These are phyloP conservation scores for Hypoxylon subgilvum DNA, from an alignment of 495 filamentous ascomycete genomes.

Conservation along the genomic window DNA sequence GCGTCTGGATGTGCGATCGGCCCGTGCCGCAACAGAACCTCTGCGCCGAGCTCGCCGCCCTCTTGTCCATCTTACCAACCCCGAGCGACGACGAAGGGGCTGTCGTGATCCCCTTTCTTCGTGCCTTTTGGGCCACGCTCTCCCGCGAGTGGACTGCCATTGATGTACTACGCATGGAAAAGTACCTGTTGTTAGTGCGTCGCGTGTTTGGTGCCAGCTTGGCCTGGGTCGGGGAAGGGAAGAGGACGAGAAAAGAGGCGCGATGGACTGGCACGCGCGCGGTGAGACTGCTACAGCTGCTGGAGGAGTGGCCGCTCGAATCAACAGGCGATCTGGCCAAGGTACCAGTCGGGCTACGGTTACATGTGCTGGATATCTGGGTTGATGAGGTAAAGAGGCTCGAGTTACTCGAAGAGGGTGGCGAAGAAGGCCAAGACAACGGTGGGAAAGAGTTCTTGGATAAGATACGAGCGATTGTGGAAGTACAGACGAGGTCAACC, in stretches of 20 bases:
- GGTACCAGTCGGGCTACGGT: slow-evolving; percentile 79
- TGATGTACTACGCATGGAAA: slow-evolving; percentile 87
- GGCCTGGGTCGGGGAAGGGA: slow-evolving; percentile 56
- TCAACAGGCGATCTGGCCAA: slow-evolving; percentile 45
- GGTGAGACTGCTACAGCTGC: slow-evolving; percentile 47
- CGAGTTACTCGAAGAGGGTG: slow-evolving; percentile 56
- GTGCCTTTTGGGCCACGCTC: slow-evolving; percentile 91
- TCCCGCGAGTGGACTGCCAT: slow-evolving; percentile 79
- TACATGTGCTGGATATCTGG: slow-evolving; percentile 91
- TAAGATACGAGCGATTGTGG: slow-evolving; percentile 45
- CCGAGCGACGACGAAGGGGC: slow-evolving; percentile 45
- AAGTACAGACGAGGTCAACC: slow-evolving; percentile 54
- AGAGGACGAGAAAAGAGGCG: slow-evolving; percentile 21
- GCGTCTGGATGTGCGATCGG: slow-evolving; percentile 93
- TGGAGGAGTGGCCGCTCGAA: slow-evolving; percentile 54
- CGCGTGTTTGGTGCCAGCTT: slow-evolving; percentile 74
- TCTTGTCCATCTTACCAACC: slow-evolving; percentile 68
- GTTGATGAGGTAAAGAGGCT: slow-evolving; percentile 81
- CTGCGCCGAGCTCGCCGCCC: slow-evolving; percentile 73
- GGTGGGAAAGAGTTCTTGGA: slow-evolving; percentile 50
- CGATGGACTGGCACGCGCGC: slow-evolving; percentile 25
- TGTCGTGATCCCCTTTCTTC: slow-evolving; percentile 66
- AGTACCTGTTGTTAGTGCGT: slow-evolving; percentile 86
- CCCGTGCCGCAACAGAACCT: slow-evolving; percentile 86
- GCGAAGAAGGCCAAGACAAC: slow-evolving; percentile 50